Conservation (phyloP, 2,329 filamentous ascomycete species). For the Fusarium sororula region DNA sequence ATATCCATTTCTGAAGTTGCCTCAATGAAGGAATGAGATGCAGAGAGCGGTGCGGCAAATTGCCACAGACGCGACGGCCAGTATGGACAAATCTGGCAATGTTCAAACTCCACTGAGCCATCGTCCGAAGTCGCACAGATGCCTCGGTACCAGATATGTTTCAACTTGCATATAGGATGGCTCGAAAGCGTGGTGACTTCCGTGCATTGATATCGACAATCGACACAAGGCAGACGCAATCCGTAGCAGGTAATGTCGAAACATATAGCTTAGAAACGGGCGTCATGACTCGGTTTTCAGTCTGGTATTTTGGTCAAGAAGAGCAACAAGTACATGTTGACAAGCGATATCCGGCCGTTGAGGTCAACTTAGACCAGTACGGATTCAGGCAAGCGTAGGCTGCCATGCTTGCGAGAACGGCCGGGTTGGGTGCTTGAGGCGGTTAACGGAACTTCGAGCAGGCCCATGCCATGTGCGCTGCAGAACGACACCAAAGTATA, state of each 20-base stretch:
- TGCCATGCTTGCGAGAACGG: slow-evolving; percentile 13
- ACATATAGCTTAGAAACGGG: background rate
- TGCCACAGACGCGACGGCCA: slow-evolving; percentile 10
- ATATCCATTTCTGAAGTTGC: slow-evolving; percentile 19
- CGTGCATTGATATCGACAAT: background rate
- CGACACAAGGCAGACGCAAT: background rate
- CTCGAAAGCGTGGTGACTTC: background rate
- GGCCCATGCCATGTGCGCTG: slow-evolving; percentile 15
- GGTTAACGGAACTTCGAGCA: slow-evolving; percentile 21
- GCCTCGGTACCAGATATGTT: background rate
- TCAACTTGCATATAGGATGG: background rate
- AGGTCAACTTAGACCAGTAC: background rate
- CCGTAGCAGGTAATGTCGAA: background rate
- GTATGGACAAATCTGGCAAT: slow-evolving; percentile 8
- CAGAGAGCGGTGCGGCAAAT: slow-evolving; percentile 13
- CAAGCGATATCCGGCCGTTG: slow-evolving; percentile 6
- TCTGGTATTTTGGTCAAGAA: background rate
- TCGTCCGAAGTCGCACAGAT: slow-evolving; percentile 27
- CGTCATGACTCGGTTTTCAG: slow-evolving; percentile 14
- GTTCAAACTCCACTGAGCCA: slow-evolving; percentile 11
- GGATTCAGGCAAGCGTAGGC: slow-evolving; percentile 2
- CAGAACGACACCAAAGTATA: background rate
- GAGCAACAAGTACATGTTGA: background rate
- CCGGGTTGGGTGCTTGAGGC: slow-evolving; percentile 22
- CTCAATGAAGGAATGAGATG: background rate